Base-by-base conservation (phyloP, 352 stramenopile genomes). In the Lagenidium giganteum region DNA sequence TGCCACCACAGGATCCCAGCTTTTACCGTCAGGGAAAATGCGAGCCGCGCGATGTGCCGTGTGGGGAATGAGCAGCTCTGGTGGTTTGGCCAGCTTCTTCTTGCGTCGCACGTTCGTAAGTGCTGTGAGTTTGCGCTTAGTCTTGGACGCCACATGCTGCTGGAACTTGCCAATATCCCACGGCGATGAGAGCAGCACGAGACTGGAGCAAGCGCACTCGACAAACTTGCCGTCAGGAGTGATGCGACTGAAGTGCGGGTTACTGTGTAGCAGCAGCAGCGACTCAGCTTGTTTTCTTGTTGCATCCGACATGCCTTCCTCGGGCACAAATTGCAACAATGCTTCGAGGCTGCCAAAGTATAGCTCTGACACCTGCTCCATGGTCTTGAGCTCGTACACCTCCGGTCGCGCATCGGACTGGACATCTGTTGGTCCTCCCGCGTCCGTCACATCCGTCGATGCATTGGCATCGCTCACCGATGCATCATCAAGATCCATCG, bases 111-210 rank as follows among this genome's bases (percentile, higher is more conserved):
- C n/a, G n/a, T n/a, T n/a, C n/a, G n/a, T n/a, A n/a, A n/a, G n/a
- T n/a, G n/a, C n/a, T n/a, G n/a, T n/a, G n/a, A n/a, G n/a, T n/a
- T n/a, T n/a, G n/a, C n/a, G n/a, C n/a, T n/a, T n/a, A n/a, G n/a
- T n/a, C n/a, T n/a, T n/a, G n/a, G n/a, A n/a, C 18, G 63, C 62
- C 16, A 78, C 51, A 27, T 83, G 73, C 17, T 67, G 41, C 6
- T 71, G 37, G 51, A 84, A 85, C 24, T 67, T 66, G 8, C 53
- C 52, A n/a, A 76, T 41, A 7, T 73, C 54, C 71, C 74, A 87
- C 3, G 71, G 54, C 12, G 34, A 46, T 20, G 47, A 30, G 3
- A 87, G 61, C 13, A 72, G 44, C 8, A 84, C 48, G 20, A 84
- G 57, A 13, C 52, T 54, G 2, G 47, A 61, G 32, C 74, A 87